Percentiles rank a stretch among this genome's conserved stretches.
Conservation (phyloP, 257 asterid genomes). For the Thymus quinquecostatus region DNA sequence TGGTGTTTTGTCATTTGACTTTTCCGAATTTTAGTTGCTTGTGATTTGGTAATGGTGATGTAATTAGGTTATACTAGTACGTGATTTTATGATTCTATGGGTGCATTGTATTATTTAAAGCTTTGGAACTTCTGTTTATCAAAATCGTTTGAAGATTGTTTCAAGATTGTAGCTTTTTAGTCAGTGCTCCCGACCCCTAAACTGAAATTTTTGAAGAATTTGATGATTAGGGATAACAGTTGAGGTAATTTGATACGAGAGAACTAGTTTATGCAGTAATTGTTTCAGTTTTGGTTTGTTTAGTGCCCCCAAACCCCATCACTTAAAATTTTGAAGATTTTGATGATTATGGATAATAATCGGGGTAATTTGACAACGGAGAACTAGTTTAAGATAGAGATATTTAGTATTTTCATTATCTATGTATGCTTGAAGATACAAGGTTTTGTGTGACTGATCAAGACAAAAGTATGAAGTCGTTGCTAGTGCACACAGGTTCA, state of each 20-base stretch:
- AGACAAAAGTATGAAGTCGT: too few relatives aligned
- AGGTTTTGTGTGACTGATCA: too few relatives aligned
- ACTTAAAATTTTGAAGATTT: too few relatives aligned
- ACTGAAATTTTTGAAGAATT: neutral
- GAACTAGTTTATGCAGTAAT: neutral
- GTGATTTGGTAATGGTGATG: neutral
- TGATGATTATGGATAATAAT: too few relatives aligned
- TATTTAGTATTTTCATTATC: too few relatives aligned
- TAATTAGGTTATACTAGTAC: neutral
- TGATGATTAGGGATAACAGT: slow-evolving; percentile 6
- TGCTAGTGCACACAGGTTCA: too few relatives aligned
- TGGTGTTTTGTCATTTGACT: neutral
- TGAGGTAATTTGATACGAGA: slow-evolving; percentile 5
- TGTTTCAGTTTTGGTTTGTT: neutral
- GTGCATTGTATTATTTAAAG: neutral
- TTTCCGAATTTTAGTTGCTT: neutral
- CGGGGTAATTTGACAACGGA: too few relatives aligned
- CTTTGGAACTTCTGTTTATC: slow-evolving; percentile 13
- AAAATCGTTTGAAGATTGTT: slow-evolving; percentile 22
- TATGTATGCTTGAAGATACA: too few relatives aligned
- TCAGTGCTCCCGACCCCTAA: neutral
- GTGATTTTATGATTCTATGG: neutral
- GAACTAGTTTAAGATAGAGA: too few relatives aligned
- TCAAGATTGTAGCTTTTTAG: slow-evolving; percentile 1
- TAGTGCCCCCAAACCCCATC: neutral